Conservation (phyloP, 192 early-diverging fungal genomes). For the Coemansia biformis region DNA sequence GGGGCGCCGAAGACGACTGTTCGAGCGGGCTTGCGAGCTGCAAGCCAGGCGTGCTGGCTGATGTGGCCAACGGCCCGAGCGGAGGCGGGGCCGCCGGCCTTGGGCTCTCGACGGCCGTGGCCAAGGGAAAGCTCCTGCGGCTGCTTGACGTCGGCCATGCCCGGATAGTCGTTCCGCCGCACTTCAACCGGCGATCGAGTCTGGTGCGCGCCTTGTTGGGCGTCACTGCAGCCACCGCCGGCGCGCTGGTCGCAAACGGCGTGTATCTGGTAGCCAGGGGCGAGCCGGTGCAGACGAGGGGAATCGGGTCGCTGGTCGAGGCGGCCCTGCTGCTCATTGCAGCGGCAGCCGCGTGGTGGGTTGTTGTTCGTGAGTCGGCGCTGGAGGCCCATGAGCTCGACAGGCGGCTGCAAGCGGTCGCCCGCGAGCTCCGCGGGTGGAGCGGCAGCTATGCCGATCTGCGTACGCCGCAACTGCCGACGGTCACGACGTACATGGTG, state of each 20-base stretch:
- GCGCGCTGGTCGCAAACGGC: constrained; percentile 23
- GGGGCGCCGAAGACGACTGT: no score
- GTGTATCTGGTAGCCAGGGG: constrained; percentile 16
- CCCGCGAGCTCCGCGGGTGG: constrained; percentile 40
- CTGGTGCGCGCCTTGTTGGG: constrained; percentile 11
- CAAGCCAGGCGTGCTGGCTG: no score
- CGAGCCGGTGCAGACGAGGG: constrained; percentile 24
- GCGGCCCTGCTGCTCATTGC: constrained; percentile 10
- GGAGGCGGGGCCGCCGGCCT: no score
- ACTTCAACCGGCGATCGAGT: constrained; percentile 18
- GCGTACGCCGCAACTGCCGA: constrained; percentile 34
- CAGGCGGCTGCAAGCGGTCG: constrained; percentile 22
- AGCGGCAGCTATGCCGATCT: constrained; percentile 33
- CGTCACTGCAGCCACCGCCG: neutral
- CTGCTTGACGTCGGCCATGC: constrained; percentile 17
- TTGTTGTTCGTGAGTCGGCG: constrained; percentile 20
- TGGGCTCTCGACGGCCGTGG: constrained; percentile 15
- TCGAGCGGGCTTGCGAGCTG: no score
- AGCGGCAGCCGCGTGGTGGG: constrained; percentile 5
- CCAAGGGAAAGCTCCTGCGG: constrained; percentile 22
- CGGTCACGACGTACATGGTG: constrained; percentile 31
- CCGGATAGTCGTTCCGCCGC: constrained; percentile 21
- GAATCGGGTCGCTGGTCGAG: constrained; percentile 29
- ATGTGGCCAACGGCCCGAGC: no score
- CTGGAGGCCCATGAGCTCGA: constrained; percentile 36